Base-by-base conservation (phyloP, 352 stramenopile genomes). In the Globisporangium ultimum region DNA sequence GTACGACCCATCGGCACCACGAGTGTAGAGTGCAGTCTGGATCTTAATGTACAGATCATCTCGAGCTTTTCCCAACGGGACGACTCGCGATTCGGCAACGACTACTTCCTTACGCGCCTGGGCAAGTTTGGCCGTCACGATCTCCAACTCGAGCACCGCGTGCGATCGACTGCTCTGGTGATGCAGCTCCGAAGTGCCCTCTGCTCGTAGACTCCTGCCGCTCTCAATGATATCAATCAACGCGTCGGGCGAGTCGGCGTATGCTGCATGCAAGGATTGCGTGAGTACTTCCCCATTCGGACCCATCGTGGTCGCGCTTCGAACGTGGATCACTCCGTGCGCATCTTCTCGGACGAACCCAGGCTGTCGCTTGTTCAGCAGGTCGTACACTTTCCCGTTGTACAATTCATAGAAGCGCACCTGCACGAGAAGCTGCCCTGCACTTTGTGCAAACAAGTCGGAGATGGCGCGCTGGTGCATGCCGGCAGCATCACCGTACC, bases 341-440 rank as follows among this genome's bases (percentile, higher is more conserved):
- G 58, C 69, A 45, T 80, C 74, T 61, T 82, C 71, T 49, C 74
- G 71, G 1, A 82, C 76, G 58, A 80, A 84, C 1, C 76, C 76
- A 0, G 67, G 63, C 13, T 67, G 59, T 8, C 72, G 70, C 17
- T 72, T 52, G 63, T 84, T 77, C 10, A 84, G 56, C 45, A 87
- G 64, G 41, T 87, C 74, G 45, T 72, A 79, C 12, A 84, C 72
- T 57, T 84, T 73, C 38, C 72, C 74, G 28, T 84, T 87, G 65
- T 84, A 84, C 5, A 87, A 49, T 49, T 87, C 76, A 49, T 70
- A 84, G 61, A 83, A 87, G 0, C 77, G 72, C 11, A 81, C 55
- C 53, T 87, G 77, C 8, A 87, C 38, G 14, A 84, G 64, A 21
- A 72, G 38, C 2, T 51, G 48, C 4, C 12, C 42, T 0, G 46